These are phyloP conservation scores for Lumnitzera racemosa DNA, from an alignment of 345 rosid genomes.

Conservation along the genomic window DNA sequence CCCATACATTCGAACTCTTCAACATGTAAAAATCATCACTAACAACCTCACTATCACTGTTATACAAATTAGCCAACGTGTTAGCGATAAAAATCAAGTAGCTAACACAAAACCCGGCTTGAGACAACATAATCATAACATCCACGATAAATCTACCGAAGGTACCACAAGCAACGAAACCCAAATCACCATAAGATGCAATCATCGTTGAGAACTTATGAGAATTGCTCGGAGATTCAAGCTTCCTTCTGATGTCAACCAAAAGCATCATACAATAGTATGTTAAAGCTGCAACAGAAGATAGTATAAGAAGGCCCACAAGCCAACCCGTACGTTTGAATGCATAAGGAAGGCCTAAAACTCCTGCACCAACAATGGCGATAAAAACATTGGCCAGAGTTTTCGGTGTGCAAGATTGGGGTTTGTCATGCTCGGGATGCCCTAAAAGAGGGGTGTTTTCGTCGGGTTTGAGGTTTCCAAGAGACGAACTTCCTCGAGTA, in stretches of 20 bases:
- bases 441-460: conserved; percentile 78
- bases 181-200: conserved; percentile 77
- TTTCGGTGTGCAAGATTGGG: conserved; percentile 57
- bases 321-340: conserved; percentile 91
- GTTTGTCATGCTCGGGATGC: conserved; percentile 2
- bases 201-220: conserved; percentile 36
- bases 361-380: conserved; percentile 81
- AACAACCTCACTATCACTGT: neutral
- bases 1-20: conserved; percentile 25
- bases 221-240: conserved; percentile 24
- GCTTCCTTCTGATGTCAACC: conserved; percentile 67
- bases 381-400: conserved; percentile 91
- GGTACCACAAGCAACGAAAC: conserved; percentile 67
- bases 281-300: conserved; percentile 49
- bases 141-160: conserved; percentile 62
- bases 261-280: conserved; percentile 77
- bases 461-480: conserved; percentile 5
- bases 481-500: too few relatives aligned
- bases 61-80: conserved; percentile 39
- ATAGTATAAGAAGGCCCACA: conserved; percentile 55
- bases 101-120: conserved; percentile 79
- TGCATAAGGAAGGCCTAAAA: conserved; percentile 80
- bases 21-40: conserved; percentile 1
- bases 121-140: conserved; percentile 56
- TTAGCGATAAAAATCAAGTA: conserved; percentile 72